Evolutionary conservation across 2,329 filamentous ascomycete species (phyloP).

Genomic region (Neodidymelliopsis sp.): DNA sequence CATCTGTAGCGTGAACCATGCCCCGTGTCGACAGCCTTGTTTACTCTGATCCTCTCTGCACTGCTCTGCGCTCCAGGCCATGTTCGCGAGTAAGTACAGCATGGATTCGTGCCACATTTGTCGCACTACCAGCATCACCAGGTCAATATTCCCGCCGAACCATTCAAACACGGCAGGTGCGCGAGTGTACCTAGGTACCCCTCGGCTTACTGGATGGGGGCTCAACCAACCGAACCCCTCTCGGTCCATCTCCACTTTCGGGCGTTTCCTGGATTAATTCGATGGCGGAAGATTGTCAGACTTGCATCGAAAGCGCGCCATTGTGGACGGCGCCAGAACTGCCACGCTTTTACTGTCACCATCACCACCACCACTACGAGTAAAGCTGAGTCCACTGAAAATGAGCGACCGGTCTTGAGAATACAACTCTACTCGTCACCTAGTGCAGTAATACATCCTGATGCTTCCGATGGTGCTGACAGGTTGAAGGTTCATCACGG

Average conservation of each 20-base stretch:
- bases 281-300: conserved; percentile 29
- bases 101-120: conserved; percentile 26
- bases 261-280: conserved; percentile 23
- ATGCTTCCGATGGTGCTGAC: conserved; percentile 34
- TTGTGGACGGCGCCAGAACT: conserved; percentile 9
- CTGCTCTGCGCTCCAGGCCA: conserved; percentile 17
- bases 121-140: conserved; percentile 23
- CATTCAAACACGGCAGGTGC: conserved; percentile 39
- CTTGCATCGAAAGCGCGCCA: conserved; percentile 16
- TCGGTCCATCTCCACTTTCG: conserved; percentile 33
- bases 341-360: conserved; percentile 22
- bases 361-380: conserved; percentile 13
- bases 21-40: conserved; percentile 31
- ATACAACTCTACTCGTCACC: conserved; percentile 1
- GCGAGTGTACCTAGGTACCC: conserved; percentile 27
- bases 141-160: conserved; percentile 23
- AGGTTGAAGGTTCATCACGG: conserved; percentile 23
- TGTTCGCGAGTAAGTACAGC: conserved; percentile 22
- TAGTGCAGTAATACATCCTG: conserved; percentile 13
- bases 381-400: background rate
- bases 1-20: conserved; percentile 44
- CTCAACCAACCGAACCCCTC: conserved; percentile 27
- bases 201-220: conserved; percentile 25
- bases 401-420: conserved; percentile 1
- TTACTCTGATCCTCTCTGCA: conserved; percentile 27